A percentile compares a stretch with the other conserved stretches of the same genome.
Conservation (phyloP, 257 asterid species). For the Solanum bukasovii region DNA sequence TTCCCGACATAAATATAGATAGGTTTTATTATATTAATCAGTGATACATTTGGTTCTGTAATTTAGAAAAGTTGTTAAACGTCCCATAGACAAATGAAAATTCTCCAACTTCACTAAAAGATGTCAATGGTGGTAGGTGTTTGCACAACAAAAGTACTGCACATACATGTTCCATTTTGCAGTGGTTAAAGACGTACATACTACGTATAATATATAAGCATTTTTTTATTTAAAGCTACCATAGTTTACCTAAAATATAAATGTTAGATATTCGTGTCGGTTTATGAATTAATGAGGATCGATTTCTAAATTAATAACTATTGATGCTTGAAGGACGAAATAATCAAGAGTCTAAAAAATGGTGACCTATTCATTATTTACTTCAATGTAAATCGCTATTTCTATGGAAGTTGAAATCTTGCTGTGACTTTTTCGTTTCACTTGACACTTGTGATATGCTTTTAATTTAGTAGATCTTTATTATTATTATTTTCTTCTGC, state of each 20-base stretch:
- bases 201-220: neutral
- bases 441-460: neutral
- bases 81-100: neutral
- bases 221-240: neutral
- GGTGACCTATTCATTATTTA: neutral
- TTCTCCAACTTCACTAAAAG: neutral
- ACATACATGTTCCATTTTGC: neutral
- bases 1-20: neutral
- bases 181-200: neutral
- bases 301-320: neutral
- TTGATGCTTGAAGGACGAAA: neutral
- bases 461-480: too few species aligned
- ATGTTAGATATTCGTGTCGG: neutral
- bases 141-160: neutral
- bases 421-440: neutral
- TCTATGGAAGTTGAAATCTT: neutral
- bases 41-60: neutral
- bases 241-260: neutral
- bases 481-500: neutral
- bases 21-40: neutral
- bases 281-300: neutral
- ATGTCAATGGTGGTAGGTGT: neutral
- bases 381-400: neutral
- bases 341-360: neutral
- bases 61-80: neutral